Base-by-base conservation (phyloP, 2,329 filamentous ascomycete species). In the Botryotinia narcissicola region DNA sequence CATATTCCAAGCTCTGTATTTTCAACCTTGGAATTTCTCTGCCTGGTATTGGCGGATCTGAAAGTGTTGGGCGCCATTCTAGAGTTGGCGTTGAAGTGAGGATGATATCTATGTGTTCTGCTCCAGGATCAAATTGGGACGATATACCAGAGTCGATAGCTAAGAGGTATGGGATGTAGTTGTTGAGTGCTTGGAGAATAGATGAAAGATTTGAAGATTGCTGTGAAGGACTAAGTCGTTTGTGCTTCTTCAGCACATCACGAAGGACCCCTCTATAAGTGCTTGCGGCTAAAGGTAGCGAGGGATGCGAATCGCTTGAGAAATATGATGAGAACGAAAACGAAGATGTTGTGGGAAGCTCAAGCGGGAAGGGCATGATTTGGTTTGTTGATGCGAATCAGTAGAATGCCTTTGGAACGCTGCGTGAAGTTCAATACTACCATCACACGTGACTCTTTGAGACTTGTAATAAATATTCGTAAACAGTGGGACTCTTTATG, bases 341-440 rank as follows among this genome's bases (percentile, higher is more conserved):
- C 71, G 92, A 89, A 48, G 94, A 97, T 8, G 95, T 98, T 0
- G 95, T 98, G 2, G 96, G 95, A 46, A 98, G 89, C 18, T 89
- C 84, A 80, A 97, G 98, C 20, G 93, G 92, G 81, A 93, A 98
- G 46, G 95, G 95, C 96, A 98, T 98, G 64, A 25, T 48, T 51
- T 29, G 18, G 54, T 54, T 22, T 44, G 20, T 35, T 5, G 14
- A 64, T 57, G 10, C n/a, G 18, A 68, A 42, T 46, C 29, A 70
- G 32, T 29, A 44, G 18, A 18, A 71, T 51, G 48, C 9, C 18
- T 57, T 4, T 22, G 40, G 35, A 42, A 42, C 37, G 37, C 48
- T 6, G 51, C 18, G 48, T 57, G 51, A 42, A 68, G 66, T 32
- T 22, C 18, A 44, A 20, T 29, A n/a, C n/a, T 29, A 42, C 40